Evolutionary conservation across 306 rosid genomes (phyloP).

Genomic region (Morella rubra): DNA sequence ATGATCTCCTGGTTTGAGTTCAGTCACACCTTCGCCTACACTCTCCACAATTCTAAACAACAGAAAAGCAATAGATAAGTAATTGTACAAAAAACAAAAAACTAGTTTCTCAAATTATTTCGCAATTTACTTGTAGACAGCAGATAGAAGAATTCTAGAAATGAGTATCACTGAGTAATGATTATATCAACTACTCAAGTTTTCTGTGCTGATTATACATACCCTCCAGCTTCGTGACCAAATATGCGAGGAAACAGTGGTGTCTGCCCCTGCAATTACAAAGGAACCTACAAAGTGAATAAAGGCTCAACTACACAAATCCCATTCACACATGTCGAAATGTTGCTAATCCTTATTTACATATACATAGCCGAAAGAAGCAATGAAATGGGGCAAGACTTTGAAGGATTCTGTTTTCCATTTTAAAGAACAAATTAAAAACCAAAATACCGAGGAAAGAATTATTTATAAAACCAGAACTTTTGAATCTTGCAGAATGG

Average conservation of each 20-base stretch:
- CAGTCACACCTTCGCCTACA: conserved; percentile 87
- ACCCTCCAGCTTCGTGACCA: conserved; percentile 99
- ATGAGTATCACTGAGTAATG: neutral
- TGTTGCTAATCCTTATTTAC: neutral
- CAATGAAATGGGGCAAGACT: neutral
- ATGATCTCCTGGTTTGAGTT: conserved; percentile 82
- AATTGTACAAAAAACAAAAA: neutral
- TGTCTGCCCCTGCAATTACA: conserved; percentile 66
- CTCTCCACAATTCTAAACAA: conserved; percentile 64
- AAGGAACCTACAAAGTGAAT: neutral
- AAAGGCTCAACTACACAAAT: neutral
- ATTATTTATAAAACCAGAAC: too few species aligned
- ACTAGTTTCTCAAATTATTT: neutral
- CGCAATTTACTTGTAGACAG: neutral
- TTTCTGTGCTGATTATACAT: conserved; percentile 7
- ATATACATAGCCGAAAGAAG: neutral
- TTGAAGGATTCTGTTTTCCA: neutral
- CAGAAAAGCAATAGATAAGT: conserved; percentile 3
- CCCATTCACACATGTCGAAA: neutral
- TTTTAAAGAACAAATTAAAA: too few species aligned
- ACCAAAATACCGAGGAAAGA: too few species aligned
- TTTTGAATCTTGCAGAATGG: too few species aligned
- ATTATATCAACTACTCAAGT: neutral
- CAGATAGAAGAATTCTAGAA: neutral
- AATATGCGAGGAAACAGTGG: conserved; percentile 90